A percentile compares a stretch with the other conserved stretches of the same genome.
Conservation (phyloP, 192 early-diverging fungal species). For the Thoreauomyces humboldtii region DNA sequence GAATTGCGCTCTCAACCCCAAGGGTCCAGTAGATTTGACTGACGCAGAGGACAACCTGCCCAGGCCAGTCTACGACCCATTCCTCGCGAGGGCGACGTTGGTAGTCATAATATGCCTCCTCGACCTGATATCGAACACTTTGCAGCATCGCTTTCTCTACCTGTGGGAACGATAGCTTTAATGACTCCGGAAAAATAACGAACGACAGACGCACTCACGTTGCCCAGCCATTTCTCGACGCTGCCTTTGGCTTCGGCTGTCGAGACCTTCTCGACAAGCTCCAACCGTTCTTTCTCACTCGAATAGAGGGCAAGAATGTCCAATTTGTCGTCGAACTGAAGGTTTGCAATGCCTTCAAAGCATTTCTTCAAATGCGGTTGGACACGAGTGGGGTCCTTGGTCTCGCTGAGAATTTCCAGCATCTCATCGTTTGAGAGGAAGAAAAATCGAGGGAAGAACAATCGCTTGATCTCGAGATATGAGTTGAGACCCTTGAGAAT, state of each 20-base stretch:
- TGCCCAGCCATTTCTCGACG: constrained; percentile 59
- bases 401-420: constrained; percentile 66
- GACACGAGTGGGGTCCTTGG: constrained; percentile 61
- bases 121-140: constrained; percentile 50
- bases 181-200: background rate
- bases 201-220: constrained; percentile 34
- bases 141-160: constrained; percentile 58
- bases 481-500: constrained; percentile 65
- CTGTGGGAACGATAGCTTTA: constrained; percentile 8
- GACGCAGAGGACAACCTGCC: constrained; percentile 61
- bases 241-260: constrained; percentile 63
- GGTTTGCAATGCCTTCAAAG: constrained; percentile 58
- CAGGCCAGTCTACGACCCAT: constrained; percentile 67
- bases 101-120: constrained; percentile 53
- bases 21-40: constrained; percentile 61
- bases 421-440: constrained; percentile 69
- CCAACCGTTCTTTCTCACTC: constrained; percentile 55
- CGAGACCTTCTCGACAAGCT: constrained; percentile 50
- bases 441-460: constrained; percentile 64
- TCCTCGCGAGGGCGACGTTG: constrained; percentile 46
- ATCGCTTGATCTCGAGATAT: constrained; percentile 58
- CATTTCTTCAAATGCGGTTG: constrained; percentile 68
- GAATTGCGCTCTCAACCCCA: constrained; percentile 53
- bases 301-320: constrained; percentile 55
- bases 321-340: constrained; percentile 59